Conservation (phyloP, 441 rosid genomes). For the Syzygium malaccense region DNA sequence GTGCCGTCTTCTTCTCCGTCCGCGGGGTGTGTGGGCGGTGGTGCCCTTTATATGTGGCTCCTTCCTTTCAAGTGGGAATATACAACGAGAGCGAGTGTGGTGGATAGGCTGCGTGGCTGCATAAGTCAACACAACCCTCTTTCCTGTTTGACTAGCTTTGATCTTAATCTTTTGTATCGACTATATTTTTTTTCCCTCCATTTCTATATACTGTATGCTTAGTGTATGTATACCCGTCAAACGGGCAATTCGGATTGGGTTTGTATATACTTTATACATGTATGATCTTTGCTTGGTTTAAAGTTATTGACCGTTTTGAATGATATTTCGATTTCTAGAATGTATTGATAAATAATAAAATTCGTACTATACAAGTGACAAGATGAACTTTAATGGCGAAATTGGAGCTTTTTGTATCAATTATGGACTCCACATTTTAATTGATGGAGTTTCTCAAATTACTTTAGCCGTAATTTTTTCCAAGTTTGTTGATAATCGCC, state of each 20-base stretch:
- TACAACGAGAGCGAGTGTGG: background rate
- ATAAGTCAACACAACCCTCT: background rate
- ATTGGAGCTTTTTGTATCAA: too few relatives aligned
- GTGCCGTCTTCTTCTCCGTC: background rate
- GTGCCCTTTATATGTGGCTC: background rate
- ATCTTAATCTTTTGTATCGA: background rate
- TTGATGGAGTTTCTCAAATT: too few relatives aligned
- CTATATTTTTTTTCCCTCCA: background rate
- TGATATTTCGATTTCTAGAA: too few relatives aligned
- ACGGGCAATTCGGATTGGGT: background rate
- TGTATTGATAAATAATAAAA: too few relatives aligned
- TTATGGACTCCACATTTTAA: too few relatives aligned
- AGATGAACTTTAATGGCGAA: too few relatives aligned
- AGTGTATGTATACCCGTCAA: background rate
- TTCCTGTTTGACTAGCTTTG: background rate
- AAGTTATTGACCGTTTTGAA: too few relatives aligned
- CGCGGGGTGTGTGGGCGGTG: background rate
- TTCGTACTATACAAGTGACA: too few relatives aligned
- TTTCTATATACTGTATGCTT: background rate
- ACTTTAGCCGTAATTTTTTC: too few relatives aligned
- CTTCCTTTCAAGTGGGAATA: background rate
- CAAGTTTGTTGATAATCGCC: too few relatives aligned
- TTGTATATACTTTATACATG: accelerated
- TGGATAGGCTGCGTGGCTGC: background rate
- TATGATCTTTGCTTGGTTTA: too few relatives aligned